Conservation (phyloP, 2,329 filamentous ascomycete species). For the Periconia digitata region DNA sequence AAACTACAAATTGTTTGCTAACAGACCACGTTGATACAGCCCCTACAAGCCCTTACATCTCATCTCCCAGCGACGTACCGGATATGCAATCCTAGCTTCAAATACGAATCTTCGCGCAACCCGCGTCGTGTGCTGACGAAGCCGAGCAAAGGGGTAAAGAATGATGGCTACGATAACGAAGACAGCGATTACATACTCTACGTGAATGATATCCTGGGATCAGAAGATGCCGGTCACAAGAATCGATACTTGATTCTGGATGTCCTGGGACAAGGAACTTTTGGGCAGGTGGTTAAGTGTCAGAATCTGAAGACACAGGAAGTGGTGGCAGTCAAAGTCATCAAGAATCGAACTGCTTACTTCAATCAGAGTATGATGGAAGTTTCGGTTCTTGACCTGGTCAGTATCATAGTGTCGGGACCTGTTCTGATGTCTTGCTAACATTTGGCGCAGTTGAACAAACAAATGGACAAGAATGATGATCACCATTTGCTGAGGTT, state of each 20-base stretch:
- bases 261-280: slow-evolving; percentile 94
- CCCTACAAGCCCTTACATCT: slow-evolving; percentile 90
- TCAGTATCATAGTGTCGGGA: slow-evolving; percentile 51
- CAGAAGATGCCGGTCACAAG: slow-evolving; percentile 98
- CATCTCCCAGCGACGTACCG: slow-evolving; percentile 94
- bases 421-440: slow-evolving; percentile 18
- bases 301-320: slow-evolving; percentile 98
- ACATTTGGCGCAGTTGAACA: slow-evolving; percentile 72
- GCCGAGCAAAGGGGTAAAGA: slow-evolving; percentile 97
- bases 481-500: slow-evolving; percentile 93
- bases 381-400: slow-evolving; percentile 93
- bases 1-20: slow-evolving; percentile 12
- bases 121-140: slow-evolving; percentile 94
- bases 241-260: slow-evolving; percentile 97
- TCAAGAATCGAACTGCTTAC: slow-evolving; percentile 98
- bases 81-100: slow-evolving; percentile 97
- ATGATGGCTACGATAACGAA: slow-evolving; percentile 98
- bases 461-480: slow-evolving; percentile 98
- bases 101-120: slow-evolving; percentile 97
- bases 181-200: slow-evolving; percentile 99
- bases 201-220: slow-evolving; percentile 97
- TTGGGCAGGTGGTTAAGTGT: slow-evolving; percentile 98
- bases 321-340: slow-evolving; percentile 97
- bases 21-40: slow-evolving; percentile 58
- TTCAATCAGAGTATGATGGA: slow-evolving; percentile 99